Base-by-base conservation (phyloP, 495 filamentous ascomycete genomes). In the Lophium mytilinum region DNA sequence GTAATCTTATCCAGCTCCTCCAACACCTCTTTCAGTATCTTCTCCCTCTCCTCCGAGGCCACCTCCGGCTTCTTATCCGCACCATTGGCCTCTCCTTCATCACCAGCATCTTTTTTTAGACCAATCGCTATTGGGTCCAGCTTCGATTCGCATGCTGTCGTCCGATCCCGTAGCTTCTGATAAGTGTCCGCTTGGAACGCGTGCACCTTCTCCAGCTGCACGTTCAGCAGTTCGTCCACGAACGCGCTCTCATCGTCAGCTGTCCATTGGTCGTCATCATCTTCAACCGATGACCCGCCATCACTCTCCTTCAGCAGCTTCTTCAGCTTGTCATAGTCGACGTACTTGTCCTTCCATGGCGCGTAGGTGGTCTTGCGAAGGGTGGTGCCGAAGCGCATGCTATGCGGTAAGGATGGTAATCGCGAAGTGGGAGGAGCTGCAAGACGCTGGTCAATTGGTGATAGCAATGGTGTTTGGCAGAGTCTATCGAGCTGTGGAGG, bases 241-340 rank as follows among this genome's bases (percentile, higher is more conserved):
- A 98, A 98, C 10, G 77, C 77, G 57, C 85, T 85, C 75, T 97
- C 93, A 72, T 98, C 93, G n/a, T 90, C 83, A 57, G 95, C 90
- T 36, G 94, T 97, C 93, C 93, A 98, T 37, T 74, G 67, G 42
- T 72, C 64, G 37, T 73, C 70, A 7, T 81, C 79, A 7, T 75
- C 74, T 50, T 78, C 75, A 33, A 52, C 40, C 72, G 24, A 53
- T 47, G 53, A 53, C 37, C 52, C 50, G 52, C 15, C 64, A 24
- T 64, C 58, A 43, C 42, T 66, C 64, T 98, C 93, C 33, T 88
- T 83, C 41, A 98, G 74, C 39, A 98, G 80, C 53, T 78, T 76
- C 76, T 98, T 97, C 46, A 98, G 82, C 76, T 91, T 95, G 58
- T 77, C 73, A 67, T 98, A 98, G 71, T 97, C 93, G 64, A 98